Conservation (phyloP, 2,329 filamentous ascomycete species). For the Fusarium keratoplasticum region DNA sequence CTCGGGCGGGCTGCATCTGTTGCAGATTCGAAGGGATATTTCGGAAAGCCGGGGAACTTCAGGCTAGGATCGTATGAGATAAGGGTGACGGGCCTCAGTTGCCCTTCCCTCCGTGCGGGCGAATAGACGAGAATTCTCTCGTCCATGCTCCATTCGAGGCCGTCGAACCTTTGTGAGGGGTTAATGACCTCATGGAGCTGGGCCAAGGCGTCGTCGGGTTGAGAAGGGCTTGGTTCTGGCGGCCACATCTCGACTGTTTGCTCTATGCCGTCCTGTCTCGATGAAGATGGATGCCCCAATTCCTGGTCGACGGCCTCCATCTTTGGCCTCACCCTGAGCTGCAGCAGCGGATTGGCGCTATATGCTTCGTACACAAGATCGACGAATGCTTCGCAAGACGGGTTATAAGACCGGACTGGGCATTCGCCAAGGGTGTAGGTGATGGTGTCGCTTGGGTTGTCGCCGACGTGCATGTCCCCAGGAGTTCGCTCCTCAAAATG, state of each 20-base stretch:
- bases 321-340: slow-evolving; percentile 52
- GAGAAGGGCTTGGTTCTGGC: slow-evolving; percentile 14
- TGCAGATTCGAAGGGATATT: not conserved
- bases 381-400: slow-evolving; percentile 64
- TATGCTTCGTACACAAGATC: slow-evolving; percentile 61
- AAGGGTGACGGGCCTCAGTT: slow-evolving; percentile 38
- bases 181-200: slow-evolving; percentile 54
- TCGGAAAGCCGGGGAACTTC: slow-evolving; percentile 34
- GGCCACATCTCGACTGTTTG: slow-evolving; percentile 40
- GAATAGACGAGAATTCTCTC: slow-evolving; percentile 62
- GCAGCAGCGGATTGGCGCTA: slow-evolving; percentile 52
- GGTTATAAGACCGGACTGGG: slow-evolving; percentile 66
- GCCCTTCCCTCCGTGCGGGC: slow-evolving; percentile 23
- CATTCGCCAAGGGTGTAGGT: slow-evolving; percentile 66
- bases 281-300: not conserved
- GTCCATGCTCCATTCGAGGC: slow-evolving; percentile 57
- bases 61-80: slow-evolving; percentile 48
- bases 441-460: slow-evolving; percentile 53
- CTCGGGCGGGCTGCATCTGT: not conserved
- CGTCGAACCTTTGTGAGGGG: slow-evolving; percentile 44
- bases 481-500: slow-evolving; percentile 25
- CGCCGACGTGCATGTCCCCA: slow-evolving; percentile 58
- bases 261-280: not conserved
- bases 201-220: slow-evolving; percentile 7
- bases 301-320: not conserved